Percentiles rank a stretch among this genome's conserved stretches.
phyloP scores from a whole-genome alignment of 805 yeast genomes.

The Debaryomyces tyrocola region DNA sequence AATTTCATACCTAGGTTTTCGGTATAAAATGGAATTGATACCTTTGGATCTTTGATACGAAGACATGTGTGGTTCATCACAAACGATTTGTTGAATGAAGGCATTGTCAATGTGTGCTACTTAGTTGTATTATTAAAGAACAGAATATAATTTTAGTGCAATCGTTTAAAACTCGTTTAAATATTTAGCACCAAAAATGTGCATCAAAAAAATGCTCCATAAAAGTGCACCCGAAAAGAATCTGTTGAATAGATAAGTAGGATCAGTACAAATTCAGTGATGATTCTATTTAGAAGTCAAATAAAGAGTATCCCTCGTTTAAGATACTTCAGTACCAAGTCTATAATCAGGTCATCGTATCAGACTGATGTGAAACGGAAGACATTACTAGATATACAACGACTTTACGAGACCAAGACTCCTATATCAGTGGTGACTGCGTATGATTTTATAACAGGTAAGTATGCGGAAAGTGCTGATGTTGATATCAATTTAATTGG shows the following conservation, averaged over 20 bases:
- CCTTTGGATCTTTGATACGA: slow-evolving; percentile 79
- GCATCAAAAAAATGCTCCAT: too few species aligned
- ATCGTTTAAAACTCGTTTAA: background rate
- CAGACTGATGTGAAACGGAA: slow-evolving; percentile 10
- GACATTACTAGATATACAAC: slow-evolving; percentile 20
- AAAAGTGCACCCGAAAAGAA: too few species aligned
- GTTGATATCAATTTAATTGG: slow-evolving; percentile 80
- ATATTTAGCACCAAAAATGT: background rate
- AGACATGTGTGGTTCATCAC: slow-evolving; percentile 69
- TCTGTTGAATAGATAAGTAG: too few species aligned
- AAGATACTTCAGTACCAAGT: background rate
- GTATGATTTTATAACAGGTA: slow-evolving; percentile 79
- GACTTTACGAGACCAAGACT: slow-evolving; percentile 15
- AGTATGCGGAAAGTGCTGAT: slow-evolving; percentile 62
- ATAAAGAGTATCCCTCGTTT: background rate
- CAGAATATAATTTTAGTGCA: background rate
- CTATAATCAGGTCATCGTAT: background rate
- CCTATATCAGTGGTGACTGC: slow-evolving; percentile 67
- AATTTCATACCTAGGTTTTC: slow-evolving; percentile 73
- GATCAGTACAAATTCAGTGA: too few species aligned
- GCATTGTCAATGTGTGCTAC: slow-evolving; percentile 17
- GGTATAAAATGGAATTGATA: slow-evolving; percentile 70
- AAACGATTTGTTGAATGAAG: slow-evolving; percentile 35
- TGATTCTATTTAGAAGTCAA: too few species aligned
- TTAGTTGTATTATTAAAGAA: background rate